phyloP scores from a whole-genome alignment of 2,329 filamentous ascomycete species.

The Calonectria crousiana region DNA sequence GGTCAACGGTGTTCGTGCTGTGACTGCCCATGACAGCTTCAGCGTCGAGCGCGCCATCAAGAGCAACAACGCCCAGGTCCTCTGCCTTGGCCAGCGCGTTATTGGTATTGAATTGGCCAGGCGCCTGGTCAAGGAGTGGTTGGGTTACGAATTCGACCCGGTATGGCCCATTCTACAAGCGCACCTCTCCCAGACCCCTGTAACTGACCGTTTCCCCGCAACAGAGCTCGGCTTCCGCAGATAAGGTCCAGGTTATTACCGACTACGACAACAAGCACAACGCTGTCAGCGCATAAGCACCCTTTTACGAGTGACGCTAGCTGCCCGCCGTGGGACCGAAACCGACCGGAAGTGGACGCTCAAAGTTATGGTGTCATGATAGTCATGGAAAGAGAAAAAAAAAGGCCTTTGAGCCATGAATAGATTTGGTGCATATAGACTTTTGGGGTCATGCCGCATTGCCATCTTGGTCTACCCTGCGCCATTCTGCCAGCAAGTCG shows the following conservation, averaged over 20 bases:
- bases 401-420: background rate
- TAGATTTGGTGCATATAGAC: background rate
- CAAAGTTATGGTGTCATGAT: background rate
- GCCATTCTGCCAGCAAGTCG: conserved; percentile 48
- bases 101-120: conserved; percentile 84
- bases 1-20: conserved; percentile 82
- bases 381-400: background rate
- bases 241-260: conserved; percentile 22
- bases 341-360: background rate
- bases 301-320: background rate
- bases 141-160: conserved; percentile 82
- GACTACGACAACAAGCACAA: conserved; percentile 19
- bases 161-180: conserved; percentile 52
- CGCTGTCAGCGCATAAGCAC: background rate
- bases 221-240: conserved; percentile 22
- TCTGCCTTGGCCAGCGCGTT: conserved; percentile 88
- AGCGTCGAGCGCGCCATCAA: conserved; percentile 83
- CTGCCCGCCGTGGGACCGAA: background rate
- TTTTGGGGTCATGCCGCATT: conserved; percentile 6
- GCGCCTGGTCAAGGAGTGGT: conserved; percentile 82
- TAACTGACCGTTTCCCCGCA: conserved; percentile 3
- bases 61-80: conserved; percentile 87
- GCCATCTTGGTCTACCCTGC: conserved; percentile 33
- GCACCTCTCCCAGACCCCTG: background rate
- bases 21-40: conserved; percentile 89